Conservation (phyloP, 1,284 basidiomycete species). For the Takashimella koratensis region DNA sequence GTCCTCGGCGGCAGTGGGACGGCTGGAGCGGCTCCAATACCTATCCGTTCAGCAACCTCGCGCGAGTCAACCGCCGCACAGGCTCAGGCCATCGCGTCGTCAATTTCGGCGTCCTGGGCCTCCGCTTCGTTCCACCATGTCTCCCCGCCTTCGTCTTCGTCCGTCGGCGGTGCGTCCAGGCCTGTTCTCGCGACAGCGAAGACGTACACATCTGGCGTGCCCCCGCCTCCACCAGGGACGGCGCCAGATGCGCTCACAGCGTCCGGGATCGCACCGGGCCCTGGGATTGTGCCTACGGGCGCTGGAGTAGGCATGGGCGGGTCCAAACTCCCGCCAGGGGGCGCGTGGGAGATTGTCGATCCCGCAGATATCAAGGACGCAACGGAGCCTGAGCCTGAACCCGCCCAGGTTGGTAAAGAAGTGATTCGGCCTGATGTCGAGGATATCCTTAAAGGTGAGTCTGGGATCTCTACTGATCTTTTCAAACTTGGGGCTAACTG, state of each 20-base stretch:
- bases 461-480: slow-evolving; percentile 16
- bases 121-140: slow-evolving; percentile 31
- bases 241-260: slow-evolving; percentile 1
- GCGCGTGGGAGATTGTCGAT: slow-evolving; percentile 48
- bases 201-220: slow-evolving; percentile 27
- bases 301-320: neutral
- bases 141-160: slow-evolving; percentile 14
- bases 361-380: slow-evolving; percentile 22
- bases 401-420: slow-evolving; percentile 47
- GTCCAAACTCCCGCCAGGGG: slow-evolving; percentile 34
- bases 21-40: slow-evolving; percentile 9
- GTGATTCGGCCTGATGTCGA: slow-evolving; percentile 62
- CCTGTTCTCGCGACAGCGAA: slow-evolving; percentile 20
- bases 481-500: slow-evolving; percentile 13
- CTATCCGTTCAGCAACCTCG: slow-evolving; percentile 1
- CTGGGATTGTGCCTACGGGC: neutral
- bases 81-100: slow-evolving; percentile 2
- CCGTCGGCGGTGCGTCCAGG: slow-evolving; percentile 5
- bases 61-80: neutral
- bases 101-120: slow-evolving; percentile 35
- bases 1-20: neutral
- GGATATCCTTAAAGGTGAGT: slow-evolving; percentile 66
- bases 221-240: slow-evolving; percentile 33
- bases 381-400: slow-evolving; percentile 15
- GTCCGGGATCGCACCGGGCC: no score